Conservation (phyloP, 371 early-diverging fungal genomes). For the Batkoa obscura region DNA sequence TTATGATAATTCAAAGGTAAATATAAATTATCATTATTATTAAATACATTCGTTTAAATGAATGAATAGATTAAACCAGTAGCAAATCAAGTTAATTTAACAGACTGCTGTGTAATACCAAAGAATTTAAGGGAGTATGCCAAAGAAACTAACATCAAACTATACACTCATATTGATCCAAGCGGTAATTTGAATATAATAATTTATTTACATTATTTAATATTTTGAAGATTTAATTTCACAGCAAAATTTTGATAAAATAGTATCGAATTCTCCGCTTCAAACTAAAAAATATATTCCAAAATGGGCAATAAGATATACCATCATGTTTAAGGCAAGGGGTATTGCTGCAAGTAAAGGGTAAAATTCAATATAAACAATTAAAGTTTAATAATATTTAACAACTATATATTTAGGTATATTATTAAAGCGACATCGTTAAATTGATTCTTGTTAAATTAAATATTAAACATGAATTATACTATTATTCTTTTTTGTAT, state of each 20-base stretch:
- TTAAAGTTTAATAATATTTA: neutral
- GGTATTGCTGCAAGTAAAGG: neutral
- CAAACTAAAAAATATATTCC: neutral
- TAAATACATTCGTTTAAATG: neutral
- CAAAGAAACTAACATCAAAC: neutral
- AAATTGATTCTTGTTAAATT: too few species aligned
- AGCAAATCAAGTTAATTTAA: neutral
- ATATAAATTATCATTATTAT: neutral
- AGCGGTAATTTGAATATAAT: neutral
- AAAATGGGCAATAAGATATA: neutral
- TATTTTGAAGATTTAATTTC: neutral
- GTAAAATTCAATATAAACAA: neutral
- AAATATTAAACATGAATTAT: too few species aligned
- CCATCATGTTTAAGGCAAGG: neutral
- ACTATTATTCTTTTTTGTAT: too few species aligned
- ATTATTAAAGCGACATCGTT: neutral
- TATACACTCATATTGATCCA: constrained; percentile 1
- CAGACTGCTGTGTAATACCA: constrained; percentile 5
- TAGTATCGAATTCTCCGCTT: too few species aligned
- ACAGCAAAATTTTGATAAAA: neutral
- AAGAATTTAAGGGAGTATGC: neutral
- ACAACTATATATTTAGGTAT: neutral
- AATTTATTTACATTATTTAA: neutral
- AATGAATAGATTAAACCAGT: neutral
- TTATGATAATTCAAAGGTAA: neutral